These are phyloP conservation scores for Lachancea waltii DNA, from an alignment of 805 yeast genomes.

Conservation along the genomic window DNA sequence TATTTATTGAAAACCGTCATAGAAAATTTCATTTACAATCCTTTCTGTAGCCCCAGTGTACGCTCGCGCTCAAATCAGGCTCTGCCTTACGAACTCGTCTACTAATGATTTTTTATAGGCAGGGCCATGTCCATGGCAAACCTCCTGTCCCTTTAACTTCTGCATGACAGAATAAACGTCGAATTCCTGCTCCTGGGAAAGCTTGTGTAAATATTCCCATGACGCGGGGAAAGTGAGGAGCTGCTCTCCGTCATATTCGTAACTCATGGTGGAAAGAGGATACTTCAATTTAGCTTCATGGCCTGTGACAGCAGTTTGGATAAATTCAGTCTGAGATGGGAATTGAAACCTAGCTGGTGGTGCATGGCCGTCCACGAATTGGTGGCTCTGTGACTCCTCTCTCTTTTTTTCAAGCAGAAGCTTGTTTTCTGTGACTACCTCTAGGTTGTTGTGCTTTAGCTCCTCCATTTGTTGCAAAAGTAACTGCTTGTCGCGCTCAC, in stretches of 20 bases:
- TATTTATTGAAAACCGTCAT: no score
- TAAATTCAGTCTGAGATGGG: conserved; percentile 27
- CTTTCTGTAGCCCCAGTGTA: no score
- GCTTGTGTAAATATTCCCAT: conserved; percentile 67
- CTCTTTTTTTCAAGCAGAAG: conserved; percentile 33
- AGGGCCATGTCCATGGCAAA: conserved; percentile 70
- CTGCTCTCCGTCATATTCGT: conserved; percentile 35
- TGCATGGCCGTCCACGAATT: background rate
- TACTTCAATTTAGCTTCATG: conserved; percentile 4
- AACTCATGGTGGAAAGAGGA: conserved; percentile 8
- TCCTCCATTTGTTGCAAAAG: conserved; percentile 44
- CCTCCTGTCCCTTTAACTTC: conserved; percentile 57
- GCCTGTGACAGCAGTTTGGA: conserved; percentile 18
- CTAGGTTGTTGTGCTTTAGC: conserved; percentile 47
- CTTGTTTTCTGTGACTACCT: conserved; percentile 58
- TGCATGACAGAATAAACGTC: conserved; percentile 56
- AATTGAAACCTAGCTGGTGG: conserved; percentile 20
- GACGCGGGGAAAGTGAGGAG: conserved; percentile 69
- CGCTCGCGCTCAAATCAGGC: no score
- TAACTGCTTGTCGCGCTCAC: conserved; percentile 48
- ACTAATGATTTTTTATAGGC: conserved; percentile 26
- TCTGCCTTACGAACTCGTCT: conserved; percentile 10
- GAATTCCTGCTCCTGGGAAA: conserved; percentile 43
- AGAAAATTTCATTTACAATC: no score
- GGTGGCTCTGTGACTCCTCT: background rate